phyloP scores from a whole-genome alignment of 257 asterid genomes.

The Gentiana dahurica region DNA sequence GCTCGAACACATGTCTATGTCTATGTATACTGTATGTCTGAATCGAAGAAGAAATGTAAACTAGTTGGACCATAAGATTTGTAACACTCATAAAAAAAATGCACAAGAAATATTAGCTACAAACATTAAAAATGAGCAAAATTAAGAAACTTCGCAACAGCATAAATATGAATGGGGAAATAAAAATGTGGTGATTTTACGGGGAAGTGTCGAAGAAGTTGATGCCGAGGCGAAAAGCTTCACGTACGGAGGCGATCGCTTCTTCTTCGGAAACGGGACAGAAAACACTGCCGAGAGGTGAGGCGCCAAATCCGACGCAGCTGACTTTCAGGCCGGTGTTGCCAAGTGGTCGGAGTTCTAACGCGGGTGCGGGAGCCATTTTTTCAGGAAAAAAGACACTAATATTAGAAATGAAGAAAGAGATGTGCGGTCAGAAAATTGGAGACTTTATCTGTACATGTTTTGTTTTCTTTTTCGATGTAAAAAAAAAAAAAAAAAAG shows the following conservation, averaged over 20 bases:
- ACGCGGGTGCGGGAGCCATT: constrained; percentile 20
- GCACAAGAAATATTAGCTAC: neutral
- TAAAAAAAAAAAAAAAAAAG: neutral
- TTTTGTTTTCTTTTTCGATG: too few species aligned
- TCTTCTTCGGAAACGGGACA: constrained; percentile 69
- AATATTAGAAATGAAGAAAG: neutral
- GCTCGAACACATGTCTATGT: too few species aligned
- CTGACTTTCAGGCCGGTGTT: constrained; percentile 76
- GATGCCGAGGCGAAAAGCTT: constrained; percentile 73
- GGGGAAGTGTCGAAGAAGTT: constrained; percentile 98
- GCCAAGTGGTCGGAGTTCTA: constrained; percentile 76
- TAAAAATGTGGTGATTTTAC: constrained; percentile 21
- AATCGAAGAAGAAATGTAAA: too few species aligned
- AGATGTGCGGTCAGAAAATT: too few species aligned
- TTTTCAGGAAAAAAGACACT: neutral
- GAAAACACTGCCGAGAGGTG: constrained; percentile 93
- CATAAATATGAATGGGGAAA: constrained; percentile 1
- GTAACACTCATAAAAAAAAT: neutral
- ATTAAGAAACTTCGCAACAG: neutral
- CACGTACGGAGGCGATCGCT: constrained; percentile 69
- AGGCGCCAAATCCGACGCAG: constrained; percentile 90
- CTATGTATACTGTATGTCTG: too few species aligned
- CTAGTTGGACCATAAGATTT: too few species aligned
- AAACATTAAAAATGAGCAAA: neutral
- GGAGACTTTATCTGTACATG: too few species aligned